These are phyloP conservation scores for Articulospora tetracladia DNA, from an alignment of 495 filamentous ascomycete genomes.

Conservation along the genomic window DNA sequence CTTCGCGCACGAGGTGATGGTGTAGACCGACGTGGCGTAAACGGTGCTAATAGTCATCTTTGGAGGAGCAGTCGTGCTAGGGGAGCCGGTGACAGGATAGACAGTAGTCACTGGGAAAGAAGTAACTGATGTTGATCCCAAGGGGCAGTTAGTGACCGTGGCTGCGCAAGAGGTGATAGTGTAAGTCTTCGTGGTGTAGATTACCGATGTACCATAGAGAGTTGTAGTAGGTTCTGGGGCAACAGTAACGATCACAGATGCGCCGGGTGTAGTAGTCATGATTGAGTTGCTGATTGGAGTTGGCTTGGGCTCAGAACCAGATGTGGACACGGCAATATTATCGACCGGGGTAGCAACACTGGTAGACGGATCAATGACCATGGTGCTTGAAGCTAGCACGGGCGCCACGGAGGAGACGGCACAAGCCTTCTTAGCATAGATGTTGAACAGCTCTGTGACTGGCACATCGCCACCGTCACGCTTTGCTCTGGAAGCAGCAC, in stretches of 20 bases:
- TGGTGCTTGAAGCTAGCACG: too few species aligned
- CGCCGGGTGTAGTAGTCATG: too few species aligned
- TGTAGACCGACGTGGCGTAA: conserved; percentile 50
- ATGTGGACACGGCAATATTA: too few species aligned
- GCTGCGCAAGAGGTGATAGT: not conserved
- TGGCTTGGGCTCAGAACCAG: too few species aligned
- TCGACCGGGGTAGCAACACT: too few species aligned
- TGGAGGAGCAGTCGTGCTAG: not conserved
- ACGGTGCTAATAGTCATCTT: conserved; percentile 41
- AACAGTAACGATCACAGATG: not conserved
- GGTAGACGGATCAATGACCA: too few species aligned
- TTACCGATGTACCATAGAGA: not conserved
- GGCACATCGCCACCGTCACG: too few species aligned
- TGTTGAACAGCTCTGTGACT: too few species aligned
- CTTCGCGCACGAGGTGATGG: conserved; percentile 52
- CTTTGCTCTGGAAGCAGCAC: too few species aligned
- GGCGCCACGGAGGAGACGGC: too few species aligned
- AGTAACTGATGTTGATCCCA: not conserved
- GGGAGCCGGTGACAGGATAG: not conserved
- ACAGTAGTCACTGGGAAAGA: not conserved
- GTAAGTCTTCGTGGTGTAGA: not conserved
- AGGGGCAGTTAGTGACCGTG: not conserved
- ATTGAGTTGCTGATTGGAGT: too few species aligned
- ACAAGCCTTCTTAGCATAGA: too few species aligned
- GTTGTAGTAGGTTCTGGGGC: not conserved